Evolutionary conservation across 1,284 basidiomycete genomes (phyloP), one percentile per base, ranked within the genome.

Genomic region (Cronartium quercuum): DNA sequence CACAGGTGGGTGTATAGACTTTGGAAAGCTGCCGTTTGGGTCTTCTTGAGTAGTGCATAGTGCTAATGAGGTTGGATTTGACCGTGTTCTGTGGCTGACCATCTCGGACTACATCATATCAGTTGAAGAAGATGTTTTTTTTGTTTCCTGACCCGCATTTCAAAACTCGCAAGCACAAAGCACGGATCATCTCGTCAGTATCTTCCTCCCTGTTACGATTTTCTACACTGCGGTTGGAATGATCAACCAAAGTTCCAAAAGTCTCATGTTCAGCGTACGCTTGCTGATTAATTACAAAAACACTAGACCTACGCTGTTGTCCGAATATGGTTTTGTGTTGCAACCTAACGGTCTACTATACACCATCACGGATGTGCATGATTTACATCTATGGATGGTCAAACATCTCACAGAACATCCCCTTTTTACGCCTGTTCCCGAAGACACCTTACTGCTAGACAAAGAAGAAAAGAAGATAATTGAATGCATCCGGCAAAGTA

Each of bases 101-200:
- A 7, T 55, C 4, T 55, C 12, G 10, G 42, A 57, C n/a, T 58
- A 5, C 35, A 24, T 61, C 18, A 15, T 21, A 21, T 18, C 77
- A 85, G 78, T 85, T 97, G 65, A 89, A 89, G 41, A 91, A 96
- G 77, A 86, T 99, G 77, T 99, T 99, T 84, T 98, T 98, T 85
- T 87, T 98, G 76, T 98, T 98, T 83, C 96, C 96, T 41, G 96
- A 99, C 83, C 96, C 96, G 0, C 96, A 98, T 83, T 99, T 99
- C 86, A 98, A 99, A 83, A 86, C 88, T 21, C 89, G 94, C 79
- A 99, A 99, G 82, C 95, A 98, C 85, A 99, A 99, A 84, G 95
- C 82, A 84, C 90, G 85, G 78, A 98, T 98, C 81, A 94, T 97
- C 80, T 96, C 94, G 83, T 84, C 66, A 76, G 83, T 79, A n/a